phyloP scores from a whole-genome alignment of 257 asterid species.

The Solanum paucissectum region DNA sequence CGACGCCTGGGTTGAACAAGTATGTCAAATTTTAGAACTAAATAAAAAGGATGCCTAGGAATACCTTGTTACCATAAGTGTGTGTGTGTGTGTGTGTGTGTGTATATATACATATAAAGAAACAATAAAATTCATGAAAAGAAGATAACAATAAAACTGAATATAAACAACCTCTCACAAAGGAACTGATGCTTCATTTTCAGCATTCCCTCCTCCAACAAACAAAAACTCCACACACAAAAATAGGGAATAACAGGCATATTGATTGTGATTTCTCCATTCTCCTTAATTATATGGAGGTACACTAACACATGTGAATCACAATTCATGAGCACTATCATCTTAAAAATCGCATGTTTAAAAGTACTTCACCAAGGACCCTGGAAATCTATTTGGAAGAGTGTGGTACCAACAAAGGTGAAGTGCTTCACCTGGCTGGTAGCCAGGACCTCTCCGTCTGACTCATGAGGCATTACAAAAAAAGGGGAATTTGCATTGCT shows the following conservation, averaged over 20 bases:
- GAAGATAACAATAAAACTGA: neutral
- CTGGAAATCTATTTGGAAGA: neutral
- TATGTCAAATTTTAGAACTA: neutral
- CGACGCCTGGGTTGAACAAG: conserved; percentile 31
- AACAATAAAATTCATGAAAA: neutral
- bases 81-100: neutral
- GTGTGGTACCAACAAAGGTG: neutral
- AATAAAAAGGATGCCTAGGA: neutral
- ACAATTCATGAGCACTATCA: neutral
- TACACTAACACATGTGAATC: neutral
- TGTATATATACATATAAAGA: neutral
- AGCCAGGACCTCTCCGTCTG: neutral
- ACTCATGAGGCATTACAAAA: neutral
- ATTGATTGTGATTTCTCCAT: neutral
- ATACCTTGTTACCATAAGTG: neutral
- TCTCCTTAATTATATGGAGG: neutral
- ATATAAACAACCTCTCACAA: neutral
- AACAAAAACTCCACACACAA: neutral
- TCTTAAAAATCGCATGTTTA: neutral
- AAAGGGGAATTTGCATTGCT: neutral
- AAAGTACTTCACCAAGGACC: neutral
- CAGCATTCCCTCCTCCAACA: neutral
- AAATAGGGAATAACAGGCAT: neutral
- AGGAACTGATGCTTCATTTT: neutral
- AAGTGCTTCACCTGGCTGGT: neutral